phyloP scores from a whole-genome alignment of 2,329 filamentous ascomycete genomes.

The Huntiella bhutanensis region DNA sequence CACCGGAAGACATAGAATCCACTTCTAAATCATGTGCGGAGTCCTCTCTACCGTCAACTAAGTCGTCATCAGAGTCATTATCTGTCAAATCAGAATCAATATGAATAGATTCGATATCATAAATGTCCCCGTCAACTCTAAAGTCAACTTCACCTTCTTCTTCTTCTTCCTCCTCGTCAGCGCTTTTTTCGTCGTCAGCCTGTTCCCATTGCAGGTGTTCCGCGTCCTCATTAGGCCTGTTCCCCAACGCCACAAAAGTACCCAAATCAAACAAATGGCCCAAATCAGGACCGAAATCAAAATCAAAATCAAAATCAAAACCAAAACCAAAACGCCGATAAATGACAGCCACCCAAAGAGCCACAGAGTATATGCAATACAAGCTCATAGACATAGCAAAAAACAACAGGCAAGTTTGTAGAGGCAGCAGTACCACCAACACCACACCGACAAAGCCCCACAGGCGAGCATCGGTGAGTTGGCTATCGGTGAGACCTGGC shows the following conservation, averaged over 20 bases:
- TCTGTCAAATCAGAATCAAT: slow-evolving; percentile 3
- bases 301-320: slow-evolving; percentile 1
- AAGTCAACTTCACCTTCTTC: slow-evolving; percentile 19
- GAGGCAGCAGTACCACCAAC: slow-evolving; percentile 8
- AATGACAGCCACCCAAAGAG: not conserved
- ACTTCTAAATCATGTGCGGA: not conserved
- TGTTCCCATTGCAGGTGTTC: not conserved
- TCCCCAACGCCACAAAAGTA: not conserved
- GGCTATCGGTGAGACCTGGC: not conserved
- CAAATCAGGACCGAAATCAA: not conserved
- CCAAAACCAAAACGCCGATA: slow-evolving; percentile 2
- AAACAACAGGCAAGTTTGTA: slow-evolving; percentile 5
- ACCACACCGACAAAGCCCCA: slow-evolving; percentile 4
- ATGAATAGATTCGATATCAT: slow-evolving; percentile 11
- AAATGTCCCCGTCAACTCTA: slow-evolving; percentile 15
- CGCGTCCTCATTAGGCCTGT: not conserved
- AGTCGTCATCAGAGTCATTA: slow-evolving; percentile 15
- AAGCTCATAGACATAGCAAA: not conserved
- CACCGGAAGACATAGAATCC: not conserved
- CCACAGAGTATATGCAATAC: slow-evolving; percentile 1
- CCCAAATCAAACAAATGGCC: no score
- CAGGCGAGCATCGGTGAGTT: not conserved
- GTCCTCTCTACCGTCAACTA: slow-evolving; percentile 17
- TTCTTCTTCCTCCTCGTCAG: slow-evolving; percentile 16
- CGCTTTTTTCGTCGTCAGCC: slow-evolving; percentile 19